Percentiles rank a stretch among this genome's conserved stretches.
These are phyloP conservation scores for Abrus pulchellus DNA, from an alignment of 306 rosid species.

Conservation along the genomic window DNA sequence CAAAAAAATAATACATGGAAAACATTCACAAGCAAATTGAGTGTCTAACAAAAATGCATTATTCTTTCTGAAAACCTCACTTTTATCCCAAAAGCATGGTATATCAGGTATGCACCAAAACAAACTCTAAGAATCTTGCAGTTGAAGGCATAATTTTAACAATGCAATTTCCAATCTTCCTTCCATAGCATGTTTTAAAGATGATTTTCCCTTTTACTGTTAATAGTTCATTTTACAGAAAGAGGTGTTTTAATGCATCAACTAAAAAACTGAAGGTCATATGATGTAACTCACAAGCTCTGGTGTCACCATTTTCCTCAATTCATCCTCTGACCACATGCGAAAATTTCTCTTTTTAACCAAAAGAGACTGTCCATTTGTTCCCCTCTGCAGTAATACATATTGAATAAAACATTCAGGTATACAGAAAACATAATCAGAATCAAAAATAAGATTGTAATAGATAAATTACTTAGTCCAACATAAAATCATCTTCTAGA, in stretches of 20 bases:
- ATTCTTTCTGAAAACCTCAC: background rate
- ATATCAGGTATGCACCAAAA: conserved; percentile 26
- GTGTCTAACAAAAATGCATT: background rate
- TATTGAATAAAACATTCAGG: conserved; percentile 52
- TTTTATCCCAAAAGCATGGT: conserved; percentile 20
- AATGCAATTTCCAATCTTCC: conserved; percentile 14
- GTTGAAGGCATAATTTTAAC: background rate
- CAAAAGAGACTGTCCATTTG: conserved; percentile 79
- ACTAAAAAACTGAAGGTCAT: conserved; percentile 36
- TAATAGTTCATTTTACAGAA: conserved; percentile 34
- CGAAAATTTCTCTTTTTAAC: conserved; percentile 89
- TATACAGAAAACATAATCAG: conserved; percentile 31
- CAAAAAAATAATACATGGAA: conserved; percentile 2
- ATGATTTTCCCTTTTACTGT: conserved; percentile 26
- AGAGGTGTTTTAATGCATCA: conserved; percentile 26
- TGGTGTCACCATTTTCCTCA: conserved; percentile 90
- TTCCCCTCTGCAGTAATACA: conserved; percentile 69
- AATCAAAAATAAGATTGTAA: background rate
- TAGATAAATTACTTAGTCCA: background rate
- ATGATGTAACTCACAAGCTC: conserved; percentile 80
- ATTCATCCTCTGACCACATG: conserved; percentile 80
- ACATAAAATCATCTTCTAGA: conserved; percentile 23
- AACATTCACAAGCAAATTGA: conserved; percentile 12
- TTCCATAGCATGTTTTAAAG: conserved; percentile 2
- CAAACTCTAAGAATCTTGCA: conserved; percentile 21